Percentiles rank a stretch among this genome's conserved stretches.
Evolutionary conservation across 2,329 filamentous ascomycete species (phyloP).

Genomic region (Colletotrichum sp.): DNA sequence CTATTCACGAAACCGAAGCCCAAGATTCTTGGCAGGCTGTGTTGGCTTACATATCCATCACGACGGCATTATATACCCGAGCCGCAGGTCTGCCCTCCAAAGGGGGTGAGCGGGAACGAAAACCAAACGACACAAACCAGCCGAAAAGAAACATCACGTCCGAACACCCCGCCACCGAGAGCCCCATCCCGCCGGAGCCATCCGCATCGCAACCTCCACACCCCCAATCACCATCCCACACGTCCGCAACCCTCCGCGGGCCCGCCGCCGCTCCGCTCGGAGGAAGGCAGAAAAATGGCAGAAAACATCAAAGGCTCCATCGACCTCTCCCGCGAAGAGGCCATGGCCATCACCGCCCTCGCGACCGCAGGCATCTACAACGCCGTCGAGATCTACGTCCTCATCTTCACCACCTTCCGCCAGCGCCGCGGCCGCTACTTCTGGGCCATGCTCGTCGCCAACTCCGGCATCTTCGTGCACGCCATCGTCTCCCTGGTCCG

Average conservation of each 20-base stretch:
- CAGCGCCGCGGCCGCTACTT: slow-evolving; percentile 31
- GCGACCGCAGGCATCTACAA: slow-evolving; percentile 27
- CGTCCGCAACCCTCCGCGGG: neutral
- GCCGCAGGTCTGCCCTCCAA: neutral
- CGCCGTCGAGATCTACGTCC: slow-evolving; percentile 28
- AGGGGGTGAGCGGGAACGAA: neutral
- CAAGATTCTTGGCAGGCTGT: neutral
- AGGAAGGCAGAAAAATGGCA: neutral
- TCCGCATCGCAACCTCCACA: neutral
- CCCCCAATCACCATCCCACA: neutral
- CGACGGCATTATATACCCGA: neutral
- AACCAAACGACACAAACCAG: neutral
- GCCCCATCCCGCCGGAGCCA: neutral
- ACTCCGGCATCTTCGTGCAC: slow-evolving; percentile 54
- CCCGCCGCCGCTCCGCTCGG: neutral
- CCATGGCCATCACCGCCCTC: slow-evolving; percentile 24
- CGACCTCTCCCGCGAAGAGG: neutral
- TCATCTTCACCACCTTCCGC: slow-evolving; percentile 30
- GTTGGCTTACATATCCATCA: neutral
- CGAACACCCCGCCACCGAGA: neutral
- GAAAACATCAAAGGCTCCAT: neutral
- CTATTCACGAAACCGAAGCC: neutral
- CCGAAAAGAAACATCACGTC: neutral
- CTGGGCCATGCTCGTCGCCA: slow-evolving; percentile 31
- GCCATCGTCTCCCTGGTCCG: slow-evolving; percentile 58